phyloP scores from a whole-genome alignment of 352 stramenopile species.

The Blastocystis sp. region DNA sequence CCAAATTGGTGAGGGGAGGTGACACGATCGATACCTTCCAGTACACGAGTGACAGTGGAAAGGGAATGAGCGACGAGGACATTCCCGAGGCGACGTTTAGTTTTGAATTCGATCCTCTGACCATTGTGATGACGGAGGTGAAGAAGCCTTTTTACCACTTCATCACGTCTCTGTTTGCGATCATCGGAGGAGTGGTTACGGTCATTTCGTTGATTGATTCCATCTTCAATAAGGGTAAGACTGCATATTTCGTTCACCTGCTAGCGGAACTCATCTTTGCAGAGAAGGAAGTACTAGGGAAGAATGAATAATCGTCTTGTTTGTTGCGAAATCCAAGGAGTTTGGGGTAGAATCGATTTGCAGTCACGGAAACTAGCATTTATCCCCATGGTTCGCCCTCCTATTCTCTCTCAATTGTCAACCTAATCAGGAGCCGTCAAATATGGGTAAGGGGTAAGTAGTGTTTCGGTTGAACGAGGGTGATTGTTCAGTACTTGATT shows the following conservation, averaged over 20 bases:
- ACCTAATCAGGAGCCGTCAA: neutral
- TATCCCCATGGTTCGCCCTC: too few species aligned
- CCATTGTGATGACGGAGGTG: conserved; percentile 17
- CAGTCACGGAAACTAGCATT: too few species aligned
- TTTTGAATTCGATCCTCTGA: conserved; percentile 47
- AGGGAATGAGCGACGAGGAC: conserved; percentile 22
- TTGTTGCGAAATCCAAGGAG: neutral
- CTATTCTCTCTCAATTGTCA: too few species aligned
- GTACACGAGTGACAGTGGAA: conserved; percentile 36
- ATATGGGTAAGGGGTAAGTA: conserved; percentile 53
- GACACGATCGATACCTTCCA: neutral
- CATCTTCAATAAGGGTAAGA: conserved; percentile 9
- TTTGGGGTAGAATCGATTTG: neutral
- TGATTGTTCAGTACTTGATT: neutral
- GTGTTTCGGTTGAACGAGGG: neutral
- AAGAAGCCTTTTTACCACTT: conserved; percentile 51
- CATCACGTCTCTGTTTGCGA: conserved; percentile 50
- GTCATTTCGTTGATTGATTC: conserved; percentile 16
- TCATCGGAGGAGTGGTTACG: conserved; percentile 25
- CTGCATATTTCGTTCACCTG: neutral
- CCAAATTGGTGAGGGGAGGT: neutral
- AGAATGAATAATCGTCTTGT: neutral
- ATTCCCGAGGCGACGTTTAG: conserved; percentile 21
- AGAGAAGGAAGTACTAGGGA: conserved; percentile 8
- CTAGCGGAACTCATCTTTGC: neutral